Conservation (phyloP, 1,284 basidiomycete genomes). For the Pterulicium gracile region DNA sequence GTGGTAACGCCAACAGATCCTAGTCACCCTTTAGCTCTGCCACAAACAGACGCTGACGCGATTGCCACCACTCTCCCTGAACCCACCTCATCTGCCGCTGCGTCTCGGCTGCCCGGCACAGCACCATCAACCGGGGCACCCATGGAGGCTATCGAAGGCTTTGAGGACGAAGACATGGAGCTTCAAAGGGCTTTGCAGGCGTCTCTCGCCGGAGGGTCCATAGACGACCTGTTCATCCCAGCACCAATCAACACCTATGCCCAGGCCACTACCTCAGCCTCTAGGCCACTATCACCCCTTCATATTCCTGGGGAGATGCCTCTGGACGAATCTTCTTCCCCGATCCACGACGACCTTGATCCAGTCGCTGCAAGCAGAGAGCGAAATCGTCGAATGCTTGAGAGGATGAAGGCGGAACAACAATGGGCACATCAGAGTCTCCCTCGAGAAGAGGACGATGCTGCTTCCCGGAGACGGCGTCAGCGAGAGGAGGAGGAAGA, state of each 20-base stretch:
- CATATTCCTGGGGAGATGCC: conserved; percentile 4
- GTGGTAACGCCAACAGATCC: conserved; percentile 54
- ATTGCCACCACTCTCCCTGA: conserved; percentile 50
- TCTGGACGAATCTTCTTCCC: not conserved
- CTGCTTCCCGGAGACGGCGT: conserved; percentile 16
- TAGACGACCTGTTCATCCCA: conserved; percentile 4
- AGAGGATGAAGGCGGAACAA: conserved; percentile 59
- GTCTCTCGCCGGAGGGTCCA: conserved; percentile 34
- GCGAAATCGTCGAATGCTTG: conserved; percentile 49
- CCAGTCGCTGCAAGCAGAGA: conserved; percentile 58
- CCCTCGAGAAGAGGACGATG: conserved; percentile 32
- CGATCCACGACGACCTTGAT: conserved; percentile 30
- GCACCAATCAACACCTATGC: conserved; percentile 8
- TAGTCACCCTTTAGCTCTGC: conserved; percentile 33
- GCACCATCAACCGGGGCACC: conserved; percentile 7
- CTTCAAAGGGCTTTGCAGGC: conserved; percentile 81
- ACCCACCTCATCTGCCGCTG: conserved; percentile 22
- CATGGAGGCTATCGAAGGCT: conserved; percentile 20
- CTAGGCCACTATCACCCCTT: conserved; percentile 15
- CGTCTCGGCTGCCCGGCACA: conserved; percentile 10
- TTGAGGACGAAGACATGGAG: conserved; percentile 82
- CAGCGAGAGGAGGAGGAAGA: conserved; percentile 37
- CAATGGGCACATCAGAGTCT: conserved; percentile 53
- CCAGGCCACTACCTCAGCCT: conserved; percentile 17
- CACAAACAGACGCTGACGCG: conserved; percentile 55